Percentiles rank a stretch among this genome's conserved stretches.
These are phyloP conservation scores for Wallacemonas sp. DNA, from an alignment of 208 protist genomes.

Conservation along the genomic window DNA sequence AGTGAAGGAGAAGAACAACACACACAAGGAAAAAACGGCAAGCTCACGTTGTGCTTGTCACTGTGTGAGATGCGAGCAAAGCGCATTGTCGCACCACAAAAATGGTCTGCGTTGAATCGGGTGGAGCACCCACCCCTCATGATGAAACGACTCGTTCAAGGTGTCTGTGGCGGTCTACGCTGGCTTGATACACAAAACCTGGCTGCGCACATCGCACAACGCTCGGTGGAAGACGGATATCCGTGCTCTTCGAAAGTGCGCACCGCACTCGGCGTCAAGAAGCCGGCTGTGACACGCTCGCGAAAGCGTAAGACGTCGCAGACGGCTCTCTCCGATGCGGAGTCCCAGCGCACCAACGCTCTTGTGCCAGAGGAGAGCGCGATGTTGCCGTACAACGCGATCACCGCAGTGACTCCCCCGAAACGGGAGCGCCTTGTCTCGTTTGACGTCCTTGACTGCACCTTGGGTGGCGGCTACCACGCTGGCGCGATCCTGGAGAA, in stretches of 20 bases:
- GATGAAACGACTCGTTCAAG: constrained; percentile 84
- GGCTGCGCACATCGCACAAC: constrained; percentile 67
- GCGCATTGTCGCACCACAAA: constrained; percentile 59
- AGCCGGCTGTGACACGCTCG: constrained; percentile 11
- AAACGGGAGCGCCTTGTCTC: constrained; percentile 61
- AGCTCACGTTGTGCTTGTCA: no score
- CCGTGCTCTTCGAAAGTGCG: constrained; percentile 43
- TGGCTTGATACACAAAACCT: constrained; percentile 74
- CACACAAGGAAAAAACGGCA: no score
- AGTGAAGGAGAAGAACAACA: no score
- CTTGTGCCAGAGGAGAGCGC: constrained; percentile 12
- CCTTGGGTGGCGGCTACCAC: constrained; percentile 82
- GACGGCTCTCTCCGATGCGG: neutral
- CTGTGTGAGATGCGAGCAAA: constrained; percentile 56
- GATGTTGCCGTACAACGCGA: constrained; percentile 1
- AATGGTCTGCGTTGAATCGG: constrained; percentile 63
- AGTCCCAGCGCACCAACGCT: constrained; percentile 5
- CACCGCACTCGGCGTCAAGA: constrained; percentile 32
- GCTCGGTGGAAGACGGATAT: constrained; percentile 74
- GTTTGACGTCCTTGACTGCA: constrained; percentile 90
- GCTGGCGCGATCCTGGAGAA: constrained; percentile 81
- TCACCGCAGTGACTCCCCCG: neutral
- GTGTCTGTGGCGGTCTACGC: constrained; percentile 70
- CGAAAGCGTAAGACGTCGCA: neutral
- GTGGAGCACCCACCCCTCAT: constrained; percentile 89